Conservation (phyloP, 768 basidiomycete genomes). For the Lactarius evosmus region DNA sequence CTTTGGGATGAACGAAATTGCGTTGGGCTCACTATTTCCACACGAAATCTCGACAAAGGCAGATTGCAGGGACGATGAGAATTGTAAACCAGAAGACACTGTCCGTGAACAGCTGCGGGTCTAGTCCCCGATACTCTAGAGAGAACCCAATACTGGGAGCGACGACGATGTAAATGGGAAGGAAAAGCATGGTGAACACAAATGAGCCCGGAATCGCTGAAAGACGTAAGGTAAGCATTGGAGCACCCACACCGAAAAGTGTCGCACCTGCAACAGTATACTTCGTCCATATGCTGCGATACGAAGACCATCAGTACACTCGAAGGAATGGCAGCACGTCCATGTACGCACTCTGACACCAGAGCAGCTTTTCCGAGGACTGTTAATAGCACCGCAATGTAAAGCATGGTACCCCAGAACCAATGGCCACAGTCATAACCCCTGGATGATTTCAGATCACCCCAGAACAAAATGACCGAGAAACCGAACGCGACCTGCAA, state of each 20-base stretch:
- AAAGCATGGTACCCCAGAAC: conserved; percentile 99
- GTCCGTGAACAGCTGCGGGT: conserved; percentile 86
- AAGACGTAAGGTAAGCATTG: conserved; percentile 20
- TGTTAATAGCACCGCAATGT: conserved; percentile 87
- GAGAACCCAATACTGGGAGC: conserved; percentile 89
- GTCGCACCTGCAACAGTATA: conserved; percentile 86
- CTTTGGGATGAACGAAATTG: background rate
- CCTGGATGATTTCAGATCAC: conserved; percentile 75
- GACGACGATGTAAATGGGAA: conserved; percentile 85
- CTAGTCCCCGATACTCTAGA: conserved; percentile 84
- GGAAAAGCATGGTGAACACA: conserved; percentile 91
- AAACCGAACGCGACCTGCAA: conserved; percentile 80
- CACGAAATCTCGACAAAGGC: conserved; percentile 81
- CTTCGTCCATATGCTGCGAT: conserved; percentile 92
- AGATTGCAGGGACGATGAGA: conserved; percentile 77
- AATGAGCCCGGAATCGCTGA: conserved; percentile 96
- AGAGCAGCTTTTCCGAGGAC: conserved; percentile 97
- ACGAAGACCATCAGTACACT: conserved; percentile 6
- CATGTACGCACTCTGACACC: conserved; percentile 83
- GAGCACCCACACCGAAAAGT: background rate
- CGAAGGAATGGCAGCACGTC: conserved; percentile 9
- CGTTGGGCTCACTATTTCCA: conserved; percentile 89
- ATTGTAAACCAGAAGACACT: conserved; percentile 88
- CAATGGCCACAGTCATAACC: conserved; percentile 92
- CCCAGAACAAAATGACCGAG: conserved; percentile 89